Evolutionary conservation across 306 rosid genomes (phyloP).

Genomic region (Amphicarpaea edgeworthii): DNA sequence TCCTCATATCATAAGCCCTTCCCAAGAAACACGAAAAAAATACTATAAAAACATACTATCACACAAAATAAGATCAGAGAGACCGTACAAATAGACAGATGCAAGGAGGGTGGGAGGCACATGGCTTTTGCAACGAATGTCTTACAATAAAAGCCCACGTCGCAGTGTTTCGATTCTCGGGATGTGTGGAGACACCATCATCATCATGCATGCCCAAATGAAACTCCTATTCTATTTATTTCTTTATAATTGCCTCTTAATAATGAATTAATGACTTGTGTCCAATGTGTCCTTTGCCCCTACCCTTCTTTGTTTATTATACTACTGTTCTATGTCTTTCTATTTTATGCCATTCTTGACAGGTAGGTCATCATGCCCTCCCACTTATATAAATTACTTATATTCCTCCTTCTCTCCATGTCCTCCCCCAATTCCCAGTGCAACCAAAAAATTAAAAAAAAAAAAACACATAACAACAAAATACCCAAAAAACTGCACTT

Average conservation of each 20-base stretch:
- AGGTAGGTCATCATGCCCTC: conserved; percentile 79
- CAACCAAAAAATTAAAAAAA: conserved; percentile 34
- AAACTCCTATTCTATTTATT: conserved; percentile 55
- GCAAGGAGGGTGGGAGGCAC: conserved; percentile 82
- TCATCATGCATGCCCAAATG: conserved; percentile 76
- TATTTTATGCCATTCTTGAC: conserved; percentile 58
- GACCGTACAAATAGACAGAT: conserved; percentile 48
- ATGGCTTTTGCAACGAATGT: conserved; percentile 67
- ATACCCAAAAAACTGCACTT: conserved; percentile 62
- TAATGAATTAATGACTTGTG: conserved; percentile 51
- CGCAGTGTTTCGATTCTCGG: conserved; percentile 71
- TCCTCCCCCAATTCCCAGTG: conserved; percentile 48
- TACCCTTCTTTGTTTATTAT: conserved; percentile 26
- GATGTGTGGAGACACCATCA: conserved; percentile 73
- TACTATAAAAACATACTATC: not conserved
- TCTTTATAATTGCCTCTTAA: conserved; percentile 68
- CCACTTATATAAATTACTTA: conserved; percentile 68
- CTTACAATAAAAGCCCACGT: conserved; percentile 72
- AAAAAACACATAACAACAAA: conserved; percentile 53
- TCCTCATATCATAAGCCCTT: conserved; percentile 20
- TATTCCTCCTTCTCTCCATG: conserved; percentile 48
- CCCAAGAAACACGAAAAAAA: not conserved
- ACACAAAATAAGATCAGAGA: not conserved
- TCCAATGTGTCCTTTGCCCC: conserved; percentile 48
- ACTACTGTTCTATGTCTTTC: conserved; percentile 36